A percentile compares a stretch with the other conserved stretches of the same genome.
These are phyloP conservation scores for Lactarius hatsudake DNA, from an alignment of 768 basidiomycete species.

Conservation along the genomic window DNA sequence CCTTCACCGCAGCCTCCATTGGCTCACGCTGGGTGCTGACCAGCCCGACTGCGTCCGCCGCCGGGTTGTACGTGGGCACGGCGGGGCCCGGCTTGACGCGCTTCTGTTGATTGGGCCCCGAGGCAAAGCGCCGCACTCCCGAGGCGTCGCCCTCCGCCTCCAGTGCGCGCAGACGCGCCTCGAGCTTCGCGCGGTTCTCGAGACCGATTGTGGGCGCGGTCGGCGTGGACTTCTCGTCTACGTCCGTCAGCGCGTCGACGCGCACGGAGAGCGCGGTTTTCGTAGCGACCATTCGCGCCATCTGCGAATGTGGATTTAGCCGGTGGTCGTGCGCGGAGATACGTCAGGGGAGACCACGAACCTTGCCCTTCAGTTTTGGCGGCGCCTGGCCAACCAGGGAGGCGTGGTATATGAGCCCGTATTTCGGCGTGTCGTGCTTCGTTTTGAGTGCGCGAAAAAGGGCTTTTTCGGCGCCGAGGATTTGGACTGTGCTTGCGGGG, in stretches of 20 bases:
- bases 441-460: slow-evolving; percentile 75
- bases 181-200: slow-evolving; percentile 92
- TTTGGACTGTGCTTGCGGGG: slow-evolving; percentile 76
- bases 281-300: slow-evolving; percentile 99
- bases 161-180: slow-evolving; percentile 85
- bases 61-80: slow-evolving; percentile 79
- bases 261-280: slow-evolving; percentile 97
- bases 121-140: slow-evolving; percentile 64
- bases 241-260: slow-evolving; percentile 93
- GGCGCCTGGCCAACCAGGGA: slow-evolving; percentile 96
- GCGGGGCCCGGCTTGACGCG: slow-evolving; percentile 81
- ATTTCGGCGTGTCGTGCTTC: slow-evolving; percentile 96
- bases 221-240: slow-evolving; percentile 84
- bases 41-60: slow-evolving; percentile 78
- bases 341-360: slow-evolving; percentile 32
- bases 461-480: slow-evolving; percentile 75
- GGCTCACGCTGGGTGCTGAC: slow-evolving; percentile 85
- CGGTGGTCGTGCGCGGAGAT: neutral
- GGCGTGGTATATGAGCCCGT: slow-evolving; percentile 99
- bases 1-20: slow-evolving; percentile 70
- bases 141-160: slow-evolving; percentile 78
- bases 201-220: slow-evolving; percentile 84
- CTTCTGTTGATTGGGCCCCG: slow-evolving; percentile 62
- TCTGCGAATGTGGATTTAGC: slow-evolving; percentile 42
- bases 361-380: slow-evolving; percentile 97